A percentile compares a stretch with the other conserved stretches of the same genome.
Evolutionary conservation across 2,329 filamentous ascomycete genomes (phyloP).

Genomic region (Lachnellula arida): DNA sequence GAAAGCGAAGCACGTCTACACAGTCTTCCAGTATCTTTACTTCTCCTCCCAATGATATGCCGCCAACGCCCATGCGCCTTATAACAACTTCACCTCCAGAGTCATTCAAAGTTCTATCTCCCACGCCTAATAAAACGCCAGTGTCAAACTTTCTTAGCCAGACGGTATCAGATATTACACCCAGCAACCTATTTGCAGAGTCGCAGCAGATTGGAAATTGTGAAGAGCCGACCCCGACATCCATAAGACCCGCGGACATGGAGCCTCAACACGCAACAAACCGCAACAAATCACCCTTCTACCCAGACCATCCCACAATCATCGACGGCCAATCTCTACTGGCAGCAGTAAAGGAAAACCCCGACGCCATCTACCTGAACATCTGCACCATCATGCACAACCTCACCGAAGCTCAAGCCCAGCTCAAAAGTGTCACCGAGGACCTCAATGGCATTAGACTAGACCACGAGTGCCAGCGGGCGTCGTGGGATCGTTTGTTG

Average conservation of each 20-base stretch:
- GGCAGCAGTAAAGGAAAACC: neutral
- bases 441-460: neutral
- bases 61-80: neutral
- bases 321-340: conserved; percentile 5
- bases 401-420: neutral
- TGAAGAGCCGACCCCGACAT: neutral
- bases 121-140: neutral
- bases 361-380: conserved; percentile 1
- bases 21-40: neutral
- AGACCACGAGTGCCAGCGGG: conserved; percentile 1
- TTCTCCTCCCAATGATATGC: neutral
- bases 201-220: neutral
- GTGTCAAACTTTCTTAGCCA: neutral
- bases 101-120: neutral
- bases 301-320: neutral
- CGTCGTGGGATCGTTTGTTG: conserved; percentile 3
- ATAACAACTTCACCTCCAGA: neutral
- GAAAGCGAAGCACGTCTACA: neutral
- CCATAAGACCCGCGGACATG: neutral
- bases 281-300: neutral
- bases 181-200: neutral
- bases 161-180: neutral
- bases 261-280: neutral
- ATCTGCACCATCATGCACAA: conserved; percentile 3
- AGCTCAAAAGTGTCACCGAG: neutral